Conservation (phyloP, 768 basidiomycete genomes). For the Phlegmacium glaucopus region DNA sequence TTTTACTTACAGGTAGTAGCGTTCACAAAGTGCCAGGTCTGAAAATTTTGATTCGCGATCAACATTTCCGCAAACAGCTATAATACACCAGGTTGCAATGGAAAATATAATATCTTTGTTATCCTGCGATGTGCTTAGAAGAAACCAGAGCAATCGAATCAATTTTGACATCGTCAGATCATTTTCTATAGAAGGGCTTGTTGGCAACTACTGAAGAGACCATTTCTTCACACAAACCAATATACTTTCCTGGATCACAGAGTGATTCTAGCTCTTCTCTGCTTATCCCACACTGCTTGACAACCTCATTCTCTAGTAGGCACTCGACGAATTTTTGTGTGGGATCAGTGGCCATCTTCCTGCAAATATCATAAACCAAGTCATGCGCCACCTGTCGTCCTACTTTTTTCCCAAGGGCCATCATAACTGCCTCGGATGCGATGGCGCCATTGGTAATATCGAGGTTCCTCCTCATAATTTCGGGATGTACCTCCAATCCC, state of each 20-base stretch:
- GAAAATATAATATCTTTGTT: no score
- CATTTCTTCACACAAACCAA: slow-evolving; percentile 34
- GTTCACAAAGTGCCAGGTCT: no score
- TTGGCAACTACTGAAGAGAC: slow-evolving; percentile 17
- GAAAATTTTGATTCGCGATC: no score
- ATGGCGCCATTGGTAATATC: slow-evolving; percentile 36
- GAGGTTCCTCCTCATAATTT: slow-evolving; percentile 38
- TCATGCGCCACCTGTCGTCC: slow-evolving; percentile 46
- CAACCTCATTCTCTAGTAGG: slow-evolving; percentile 24
- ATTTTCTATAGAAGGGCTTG: not conserved
- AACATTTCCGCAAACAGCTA: no score
- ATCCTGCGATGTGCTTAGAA: no score
- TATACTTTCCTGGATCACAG: slow-evolving; percentile 37
- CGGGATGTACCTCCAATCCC: slow-evolving; percentile 39
- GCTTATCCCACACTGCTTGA: slow-evolving; percentile 23
- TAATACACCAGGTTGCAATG: no score
- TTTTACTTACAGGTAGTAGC: no score
- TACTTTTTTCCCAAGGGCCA: slow-evolving; percentile 37
- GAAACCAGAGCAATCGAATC: no score
- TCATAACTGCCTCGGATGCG: slow-evolving; percentile 46
- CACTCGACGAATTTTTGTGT: slow-evolving; percentile 28
- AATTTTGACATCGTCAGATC: no score
- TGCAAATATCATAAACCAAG: slow-evolving; percentile 40
- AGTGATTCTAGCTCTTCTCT: slow-evolving; percentile 25
- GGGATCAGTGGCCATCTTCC: slow-evolving; percentile 18